Conservation (phyloP, 306 rosid species). For the cucumber (Cucumis sativus) region Cucumber_9930_V3 NC_026660.2:30813001-30813500, state of each 20-base stretch:
- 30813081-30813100: neutral
- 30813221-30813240: neutral
- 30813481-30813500: neutral
- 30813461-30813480: neutral
- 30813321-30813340: conserved; percentile 45
- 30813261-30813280: neutral
- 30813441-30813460: neutral
- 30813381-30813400: conserved; percentile 14
- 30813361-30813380: conserved; percentile 71
- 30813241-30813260: neutral
- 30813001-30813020: neutral
- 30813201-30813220: neutral
- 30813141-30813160: neutral
- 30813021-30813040: neutral
- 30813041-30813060: neutral
- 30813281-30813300: neutral
- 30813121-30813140: neutral
- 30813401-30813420: neutral
- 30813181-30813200: neutral
- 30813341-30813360: conserved; percentile 35
- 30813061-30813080: neutral
- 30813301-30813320: neutral
- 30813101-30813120: neutral
- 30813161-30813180: neutral
- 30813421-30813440: conserved; percentile 6